A percentile compares a stretch with the other conserved stretches of the same genome.
These are phyloP conservation scores for Schizochytrium sp. DNA, from an alignment of 108 stramenopile species.

Conservation along the genomic window DNA sequence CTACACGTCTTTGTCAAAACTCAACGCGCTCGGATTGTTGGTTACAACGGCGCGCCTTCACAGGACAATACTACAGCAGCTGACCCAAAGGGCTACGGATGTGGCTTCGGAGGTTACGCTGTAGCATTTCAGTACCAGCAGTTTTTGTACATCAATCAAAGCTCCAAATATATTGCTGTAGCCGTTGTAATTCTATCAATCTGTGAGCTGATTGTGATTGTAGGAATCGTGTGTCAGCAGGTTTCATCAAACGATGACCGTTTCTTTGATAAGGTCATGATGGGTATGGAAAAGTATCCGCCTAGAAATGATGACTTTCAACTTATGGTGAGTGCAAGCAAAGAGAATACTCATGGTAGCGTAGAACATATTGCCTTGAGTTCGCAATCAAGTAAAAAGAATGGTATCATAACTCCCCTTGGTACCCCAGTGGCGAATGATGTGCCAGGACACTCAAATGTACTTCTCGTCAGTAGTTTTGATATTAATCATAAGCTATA, in stretches of 20 bases:
- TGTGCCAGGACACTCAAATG: too few species aligned
- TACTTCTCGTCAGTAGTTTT: too few species aligned
- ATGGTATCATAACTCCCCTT: too few species aligned
- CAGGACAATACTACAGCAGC: background rate
- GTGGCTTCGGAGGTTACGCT: constrained; percentile 55
- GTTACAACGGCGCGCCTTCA: constrained; percentile 13
- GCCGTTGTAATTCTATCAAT: constrained; percentile 4
- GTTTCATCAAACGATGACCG: background rate
- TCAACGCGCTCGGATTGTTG: constrained; percentile 23
- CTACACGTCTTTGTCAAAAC: background rate
- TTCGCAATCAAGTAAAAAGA: too few species aligned
- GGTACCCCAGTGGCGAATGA: too few species aligned
- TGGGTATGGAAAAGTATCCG: background rate
- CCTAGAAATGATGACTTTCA: too few species aligned
- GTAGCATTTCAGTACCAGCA: constrained; percentile 52
- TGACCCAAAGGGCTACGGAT: constrained; percentile 56
- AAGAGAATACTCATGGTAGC: too few species aligned
- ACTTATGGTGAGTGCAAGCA: too few species aligned
- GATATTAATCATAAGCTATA: too few species aligned
- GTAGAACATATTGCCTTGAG: too few species aligned
- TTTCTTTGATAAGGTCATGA: constrained; percentile 34
- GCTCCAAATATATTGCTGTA: background rate
- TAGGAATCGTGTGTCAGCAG: constrained; percentile 46
- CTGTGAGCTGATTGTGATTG: background rate
- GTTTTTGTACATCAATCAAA: constrained; percentile 28